Evolutionary conservation across 805 yeast species (phyloP), one percentile per base, ranked within the genome.

Genomic region (Schwanniomyces pseudopolymorphus): DNA sequence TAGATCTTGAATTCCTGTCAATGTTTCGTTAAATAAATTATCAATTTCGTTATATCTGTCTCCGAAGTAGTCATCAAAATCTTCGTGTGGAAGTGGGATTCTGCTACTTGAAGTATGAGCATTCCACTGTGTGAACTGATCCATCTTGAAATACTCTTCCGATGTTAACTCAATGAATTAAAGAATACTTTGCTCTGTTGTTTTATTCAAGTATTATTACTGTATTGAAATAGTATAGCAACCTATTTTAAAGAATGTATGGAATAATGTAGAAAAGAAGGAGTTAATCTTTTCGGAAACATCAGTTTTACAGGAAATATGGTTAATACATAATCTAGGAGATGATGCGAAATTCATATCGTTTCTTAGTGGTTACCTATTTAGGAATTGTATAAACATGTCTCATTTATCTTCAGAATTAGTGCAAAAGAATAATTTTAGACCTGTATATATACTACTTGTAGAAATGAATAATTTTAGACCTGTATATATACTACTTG

Each of bases 1-100:
- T 48, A 85, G 70, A 45, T 84, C 89, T 58, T 80, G 84, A 21
- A 82, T 62, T 0, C 77, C 75, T 11, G 74, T 67, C 33, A 84
- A 63, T 2, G 86, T 76, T 51, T 81, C 83, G 35, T 79, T 79
- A 47, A 85, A 69, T 49, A 81, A 61, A 51, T 74, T 77, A 58
- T 80, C 85, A 28, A 81, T 68, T 25, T 82, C 79, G 43, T 76
- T 74, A 59, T 75, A 76, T 31, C 35, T 31, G 9, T 62, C 68
- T 25, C 56, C 56, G 38, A 70, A 66, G 53, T 74, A 77, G 40
- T 76, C 72, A 27, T 78, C 70, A 54, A 83, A 76, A 47, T 78
- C 79, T 44, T 82, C 84, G 45, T 76, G 78, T 1, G 84, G 84
- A 36, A 78, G 58, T 2, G 82, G 78, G 6, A 76, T 60, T 8